Evolutionary conservation across 306 rosid species (phyloP).

Genomic region (Quillaja saponaria): DNA sequence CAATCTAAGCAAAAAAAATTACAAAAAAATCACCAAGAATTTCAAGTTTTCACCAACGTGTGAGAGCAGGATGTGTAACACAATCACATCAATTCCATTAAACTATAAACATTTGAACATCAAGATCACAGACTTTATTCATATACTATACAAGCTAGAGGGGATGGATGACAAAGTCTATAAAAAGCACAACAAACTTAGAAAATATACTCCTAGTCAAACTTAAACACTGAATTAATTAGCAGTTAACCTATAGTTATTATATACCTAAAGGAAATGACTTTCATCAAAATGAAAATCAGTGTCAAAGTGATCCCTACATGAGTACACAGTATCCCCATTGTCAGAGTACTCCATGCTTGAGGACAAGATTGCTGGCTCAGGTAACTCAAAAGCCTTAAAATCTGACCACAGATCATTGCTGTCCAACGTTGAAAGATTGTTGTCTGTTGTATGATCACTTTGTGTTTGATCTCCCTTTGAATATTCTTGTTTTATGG

Average conservation of each 20-base stretch:
- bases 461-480: constrained; percentile 34
- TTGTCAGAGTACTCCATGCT: constrained; percentile 16
- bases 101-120: too few species aligned
- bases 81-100: too few species aligned
- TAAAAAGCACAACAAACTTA: constrained; percentile 4
- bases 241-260: not conserved
- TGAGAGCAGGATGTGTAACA: too few species aligned
- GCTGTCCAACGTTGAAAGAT: constrained; percentile 20
- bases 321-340: constrained; percentile 41
- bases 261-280: constrained; percentile 17
- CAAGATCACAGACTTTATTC: too few species aligned
- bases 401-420: constrained; percentile 52
- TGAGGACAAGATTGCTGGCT: constrained; percentile 20
- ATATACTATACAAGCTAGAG: too few species aligned
- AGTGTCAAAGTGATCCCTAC: constrained; percentile 31
- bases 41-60: too few species aligned
- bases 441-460: constrained; percentile 37
- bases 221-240: constrained; percentile 12
- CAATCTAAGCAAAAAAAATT: too few species aligned
- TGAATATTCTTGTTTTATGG: constrained; percentile 37
- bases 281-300: constrained; percentile 38
- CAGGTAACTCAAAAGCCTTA: constrained; percentile 48
- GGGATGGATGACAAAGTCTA: too few species aligned
- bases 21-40: too few species aligned
- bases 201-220: constrained; percentile 6